Evolutionary conservation across 2,329 filamentous ascomycete genomes (phyloP).

Genomic region (Aspergillus neoniger): DNA sequence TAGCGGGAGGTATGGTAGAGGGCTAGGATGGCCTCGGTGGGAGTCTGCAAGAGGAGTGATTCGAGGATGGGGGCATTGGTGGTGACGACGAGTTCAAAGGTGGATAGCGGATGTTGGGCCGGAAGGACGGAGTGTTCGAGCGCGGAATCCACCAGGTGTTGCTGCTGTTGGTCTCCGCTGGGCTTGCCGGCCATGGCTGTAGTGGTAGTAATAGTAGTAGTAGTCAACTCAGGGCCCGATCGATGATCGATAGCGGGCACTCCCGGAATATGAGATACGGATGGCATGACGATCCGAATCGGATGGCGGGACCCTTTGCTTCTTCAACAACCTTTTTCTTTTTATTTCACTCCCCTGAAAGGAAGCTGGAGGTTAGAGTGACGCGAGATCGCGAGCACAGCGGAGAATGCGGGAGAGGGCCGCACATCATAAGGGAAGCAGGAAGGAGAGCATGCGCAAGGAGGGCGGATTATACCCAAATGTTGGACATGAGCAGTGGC

Average conservation of each 20-base stretch:
- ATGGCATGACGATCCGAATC: conserved; percentile 15
- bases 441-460: conserved; percentile 23
- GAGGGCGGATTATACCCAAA: conserved; percentile 27
- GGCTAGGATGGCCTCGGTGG: conserved; percentile 58
- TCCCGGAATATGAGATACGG: conserved; percentile 14
- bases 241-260: conserved; percentile 13
- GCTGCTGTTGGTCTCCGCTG: conserved; percentile 23
- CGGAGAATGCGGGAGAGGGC: conserved; percentile 28
- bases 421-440: conserved; percentile 36
- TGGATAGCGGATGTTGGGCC: conserved; percentile 40
- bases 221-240: conserved; percentile 14
- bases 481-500: conserved; percentile 31
- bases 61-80: conserved; percentile 61
- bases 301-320: neutral
- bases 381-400: conserved; percentile 35
- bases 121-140: conserved; percentile 25
- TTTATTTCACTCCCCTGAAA: conserved; percentile 4
- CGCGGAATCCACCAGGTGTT: conserved; percentile 29
- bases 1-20: conserved; percentile 61
- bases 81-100: conserved; percentile 58
- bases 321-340: conserved; percentile 8
- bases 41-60: conserved; percentile 59
- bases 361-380: conserved; percentile 21
- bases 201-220: too few relatives aligned
- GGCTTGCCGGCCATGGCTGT: conserved; percentile 9